A percentile compares a stretch with the other conserved stretches of the same genome.
These are phyloP conservation scores for Sugiyamaella chiloensis DNA, from an alignment of 805 yeast species.

Conservation along the genomic window DNA sequence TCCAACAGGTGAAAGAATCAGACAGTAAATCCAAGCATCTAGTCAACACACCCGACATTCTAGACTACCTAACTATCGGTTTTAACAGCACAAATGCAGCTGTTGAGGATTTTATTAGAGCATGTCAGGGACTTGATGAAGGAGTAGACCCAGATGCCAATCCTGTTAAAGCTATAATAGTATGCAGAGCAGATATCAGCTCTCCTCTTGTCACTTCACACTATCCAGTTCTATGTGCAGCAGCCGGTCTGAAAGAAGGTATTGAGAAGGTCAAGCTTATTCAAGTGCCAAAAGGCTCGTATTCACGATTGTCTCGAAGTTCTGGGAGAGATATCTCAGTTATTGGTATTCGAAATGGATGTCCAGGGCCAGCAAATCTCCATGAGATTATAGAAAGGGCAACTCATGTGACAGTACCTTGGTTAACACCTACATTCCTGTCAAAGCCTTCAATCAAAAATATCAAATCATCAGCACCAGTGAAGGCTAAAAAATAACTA, in stretches of 20 bases:
- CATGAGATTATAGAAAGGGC: conserved; percentile 5
- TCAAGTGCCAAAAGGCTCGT: conserved; percentile 21
- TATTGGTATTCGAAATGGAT: conserved; percentile 6
- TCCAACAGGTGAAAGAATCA: background rate
- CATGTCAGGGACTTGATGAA: background rate
- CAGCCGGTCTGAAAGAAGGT: conserved; percentile 6
- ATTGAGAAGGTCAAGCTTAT: conserved; percentile 16
- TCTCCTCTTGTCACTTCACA: conserved; percentile 19
- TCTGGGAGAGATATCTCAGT: background rate
- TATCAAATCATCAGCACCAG: conserved; percentile 2
- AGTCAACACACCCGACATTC: conserved; percentile 14
- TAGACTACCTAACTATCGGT: conserved; percentile 16
- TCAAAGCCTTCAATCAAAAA: background rate
- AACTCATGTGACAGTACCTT: conserved; percentile 9
- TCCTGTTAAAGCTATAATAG: conserved; percentile 17
- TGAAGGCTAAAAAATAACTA: background rate
- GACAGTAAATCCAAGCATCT: background rate
- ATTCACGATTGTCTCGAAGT: conserved; percentile 12
- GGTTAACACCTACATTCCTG: conserved; percentile 9
- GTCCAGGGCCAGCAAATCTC: conserved; percentile 6
- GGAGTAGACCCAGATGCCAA: background rate
- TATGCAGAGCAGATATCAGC: conserved; percentile 21
- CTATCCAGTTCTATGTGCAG: conserved; percentile 23
- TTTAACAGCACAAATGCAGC: conserved; percentile 23
- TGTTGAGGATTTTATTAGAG: conserved; percentile 16